phyloP scores from a whole-genome alignment of 2,329 filamentous ascomycete genomes.

The Aspergillus ruber region DNA sequence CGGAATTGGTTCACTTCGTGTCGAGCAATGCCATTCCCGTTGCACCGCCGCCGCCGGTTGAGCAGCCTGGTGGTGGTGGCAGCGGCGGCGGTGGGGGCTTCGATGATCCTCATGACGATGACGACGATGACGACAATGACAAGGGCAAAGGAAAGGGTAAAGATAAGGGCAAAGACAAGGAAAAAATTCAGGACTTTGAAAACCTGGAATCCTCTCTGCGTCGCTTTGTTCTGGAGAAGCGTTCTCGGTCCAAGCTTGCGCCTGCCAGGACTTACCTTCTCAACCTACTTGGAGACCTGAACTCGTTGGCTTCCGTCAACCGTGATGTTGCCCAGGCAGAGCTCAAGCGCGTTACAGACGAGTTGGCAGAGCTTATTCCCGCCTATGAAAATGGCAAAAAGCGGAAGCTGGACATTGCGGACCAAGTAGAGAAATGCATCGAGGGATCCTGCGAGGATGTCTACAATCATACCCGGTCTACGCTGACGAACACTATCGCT shows the following conservation, averaged over 20 bases:
- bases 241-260: slow-evolving; percentile 88
- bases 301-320: slow-evolving; percentile 78
- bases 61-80: slow-evolving; percentile 42
- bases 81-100: slow-evolving; percentile 45
- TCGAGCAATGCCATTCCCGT: slow-evolving; percentile 92
- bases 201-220: slow-evolving; percentile 81
- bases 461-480: slow-evolving; percentile 73
- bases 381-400: slow-evolving; percentile 77
- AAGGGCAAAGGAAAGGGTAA: slow-evolving; percentile 57
- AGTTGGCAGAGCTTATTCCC: slow-evolving; percentile 77
- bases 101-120: slow-evolving; percentile 50
- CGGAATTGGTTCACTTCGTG: slow-evolving; percentile 93
- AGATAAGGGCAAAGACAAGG: slow-evolving; percentile 81
- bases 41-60: slow-evolving; percentile 52
- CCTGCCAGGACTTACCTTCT: slow-evolving; percentile 92
- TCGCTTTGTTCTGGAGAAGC: slow-evolving; percentile 91
- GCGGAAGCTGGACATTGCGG: slow-evolving; percentile 70
- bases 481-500: slow-evolving; percentile 67
- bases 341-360: slow-evolving; percentile 71
- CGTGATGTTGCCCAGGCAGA: slow-evolving; percentile 79
- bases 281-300: slow-evolving; percentile 84
- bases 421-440: slow-evolving; percentile 73
- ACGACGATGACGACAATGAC: slow-evolving; percentile 48
- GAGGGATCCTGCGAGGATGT: slow-evolving; percentile 80
- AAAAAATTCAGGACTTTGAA: slow-evolving; percentile 85